These are phyloP conservation scores for Rhodofomes roseus DNA, from an alignment of 1,284 basidiomycete genomes.

Conservation along the genomic window DNA sequence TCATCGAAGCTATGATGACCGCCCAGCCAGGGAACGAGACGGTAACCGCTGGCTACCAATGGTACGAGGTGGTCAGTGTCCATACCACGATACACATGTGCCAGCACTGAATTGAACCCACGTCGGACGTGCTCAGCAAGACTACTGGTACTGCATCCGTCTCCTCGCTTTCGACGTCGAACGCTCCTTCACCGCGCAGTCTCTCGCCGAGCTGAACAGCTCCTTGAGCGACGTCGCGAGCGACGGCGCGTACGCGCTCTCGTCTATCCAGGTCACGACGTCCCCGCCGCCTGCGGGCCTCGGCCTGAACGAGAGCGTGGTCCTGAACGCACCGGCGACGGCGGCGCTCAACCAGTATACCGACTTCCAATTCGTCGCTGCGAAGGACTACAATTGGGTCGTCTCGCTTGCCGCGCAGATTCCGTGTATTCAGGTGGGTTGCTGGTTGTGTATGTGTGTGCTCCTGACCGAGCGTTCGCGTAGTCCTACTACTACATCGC, in stretches of 20 bases:
- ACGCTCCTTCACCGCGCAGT: background rate
- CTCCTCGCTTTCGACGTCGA: background rate
- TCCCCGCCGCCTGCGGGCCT: background rate
- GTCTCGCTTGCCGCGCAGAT: background rate
- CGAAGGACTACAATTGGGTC: slow-evolving; percentile 1
- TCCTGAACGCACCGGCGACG: background rate
- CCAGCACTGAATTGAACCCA: no score
- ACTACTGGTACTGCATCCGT: slow-evolving; percentile 1
- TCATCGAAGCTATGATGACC: background rate
- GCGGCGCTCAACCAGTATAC: slow-evolving; percentile 1
- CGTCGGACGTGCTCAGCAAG: background rate
- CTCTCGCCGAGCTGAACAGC: background rate
- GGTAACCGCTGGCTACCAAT: background rate
- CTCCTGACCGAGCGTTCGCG: background rate
- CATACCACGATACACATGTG: background rate
- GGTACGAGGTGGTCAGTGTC: background rate
- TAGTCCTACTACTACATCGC: slow-evolving; percentile 1
- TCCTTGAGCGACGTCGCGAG: slow-evolving; percentile 1
- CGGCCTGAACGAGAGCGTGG: background rate
- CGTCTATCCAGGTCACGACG: background rate
- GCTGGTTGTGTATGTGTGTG: background rate
- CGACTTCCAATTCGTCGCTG: background rate
- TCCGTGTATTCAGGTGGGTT: slow-evolving; percentile 1
- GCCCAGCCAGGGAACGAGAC: background rate
- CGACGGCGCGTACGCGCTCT: background rate